Conservation (phyloP, 2,329 filamentous ascomycete genomes). For the Trichoderma sp. region DNA sequence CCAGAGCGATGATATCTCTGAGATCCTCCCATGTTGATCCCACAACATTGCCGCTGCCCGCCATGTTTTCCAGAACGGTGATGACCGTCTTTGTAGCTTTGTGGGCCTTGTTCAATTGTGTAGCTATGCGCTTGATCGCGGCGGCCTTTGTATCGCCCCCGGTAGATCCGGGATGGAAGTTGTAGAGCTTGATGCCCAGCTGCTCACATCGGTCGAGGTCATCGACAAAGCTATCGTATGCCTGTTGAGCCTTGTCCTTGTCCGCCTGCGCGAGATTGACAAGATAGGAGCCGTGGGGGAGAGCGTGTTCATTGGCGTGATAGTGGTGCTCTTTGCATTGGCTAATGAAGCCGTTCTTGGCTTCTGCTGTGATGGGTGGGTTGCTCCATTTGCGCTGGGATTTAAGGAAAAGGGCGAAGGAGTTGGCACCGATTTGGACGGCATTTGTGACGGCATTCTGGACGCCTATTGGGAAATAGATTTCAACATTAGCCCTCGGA, state of each 20-base stretch:
- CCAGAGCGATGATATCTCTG: slow-evolving; percentile 76
- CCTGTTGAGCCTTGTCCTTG: slow-evolving; percentile 77
- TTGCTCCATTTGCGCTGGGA: slow-evolving; percentile 95
- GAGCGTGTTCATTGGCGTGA: slow-evolving; percentile 70
- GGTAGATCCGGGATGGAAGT: slow-evolving; percentile 92
- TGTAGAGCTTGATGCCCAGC: slow-evolving; percentile 90
- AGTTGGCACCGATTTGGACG: slow-evolving; percentile 82
- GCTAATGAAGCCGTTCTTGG: slow-evolving; percentile 69
- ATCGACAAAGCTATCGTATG: slow-evolving; percentile 83
- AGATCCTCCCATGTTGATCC: slow-evolving; percentile 86
- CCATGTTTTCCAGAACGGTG: slow-evolving; percentile 95
- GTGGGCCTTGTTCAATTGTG: slow-evolving; percentile 81
- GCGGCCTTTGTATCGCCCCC: slow-evolving; percentile 67
- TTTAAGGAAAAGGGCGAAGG: slow-evolving; percentile 94
- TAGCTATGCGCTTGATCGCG: slow-evolving; percentile 78
- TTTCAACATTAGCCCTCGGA: not conserved
- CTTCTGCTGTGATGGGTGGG: slow-evolving; percentile 71
- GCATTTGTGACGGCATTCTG: slow-evolving; percentile 85
- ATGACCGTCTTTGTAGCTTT: slow-evolving; percentile 74
- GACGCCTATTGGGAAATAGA: slow-evolving; percentile 61
- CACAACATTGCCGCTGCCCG: slow-evolving; percentile 83
- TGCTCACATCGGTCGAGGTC: slow-evolving; percentile 84
- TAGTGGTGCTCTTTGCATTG: slow-evolving; percentile 72
- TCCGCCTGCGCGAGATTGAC: slow-evolving; percentile 93
- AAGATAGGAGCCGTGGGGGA: slow-evolving; percentile 94